Evolutionary conservation across 2,329 filamentous ascomycete genomes (phyloP), one percentile per base, ranked within the genome.

Genomic region (Ophiosphaerella narmari): DNA sequence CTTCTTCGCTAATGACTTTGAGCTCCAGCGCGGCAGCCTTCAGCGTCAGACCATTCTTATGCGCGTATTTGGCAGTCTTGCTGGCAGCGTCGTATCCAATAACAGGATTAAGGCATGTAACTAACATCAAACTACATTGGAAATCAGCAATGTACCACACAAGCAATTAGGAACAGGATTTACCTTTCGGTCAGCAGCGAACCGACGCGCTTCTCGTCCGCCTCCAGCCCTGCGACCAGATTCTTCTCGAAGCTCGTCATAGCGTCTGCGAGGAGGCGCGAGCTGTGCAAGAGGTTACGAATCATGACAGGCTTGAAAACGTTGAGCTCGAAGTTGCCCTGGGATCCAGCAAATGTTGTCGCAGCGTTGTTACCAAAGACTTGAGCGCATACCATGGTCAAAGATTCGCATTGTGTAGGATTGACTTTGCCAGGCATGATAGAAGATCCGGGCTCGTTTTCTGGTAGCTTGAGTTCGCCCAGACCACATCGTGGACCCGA

Each of bases 391-490:
- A 97, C 82, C 94, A 99, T 99, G 65, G 94, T 97, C 75, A 99
- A 80, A 55, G 91, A 90, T 82, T 99, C 94, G 78, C 91, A 96
- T 79, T 99, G 94, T 29, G 94, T 99, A 29, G 94, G 94, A 82
- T 99, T 99, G 74, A 99, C 94, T 82, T 99, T 99, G 70, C 94
- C 94, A 38, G 94, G 94, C 94, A 99, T 99, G 81, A 99, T 97
- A 65, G 90, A 95, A 70, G 89, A 94, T 59, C 93, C 93, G 31
- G 94, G 94, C 81, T 99, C 94, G 79, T 99, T 99, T 81, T 99
- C 94, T 23, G 94, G 94, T 43, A 99, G 86, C 70, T 85, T 84
- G 57, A 99, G 85, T 80, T 99, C 94, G 61, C 92, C 93, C 18
- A 97, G 87, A 69, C 94, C 94, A 77, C 94, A 97, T 52, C 94